Conservation (phyloP, 2,329 filamentous ascomycete species). For the Huntiella bhutanensis region DNA sequence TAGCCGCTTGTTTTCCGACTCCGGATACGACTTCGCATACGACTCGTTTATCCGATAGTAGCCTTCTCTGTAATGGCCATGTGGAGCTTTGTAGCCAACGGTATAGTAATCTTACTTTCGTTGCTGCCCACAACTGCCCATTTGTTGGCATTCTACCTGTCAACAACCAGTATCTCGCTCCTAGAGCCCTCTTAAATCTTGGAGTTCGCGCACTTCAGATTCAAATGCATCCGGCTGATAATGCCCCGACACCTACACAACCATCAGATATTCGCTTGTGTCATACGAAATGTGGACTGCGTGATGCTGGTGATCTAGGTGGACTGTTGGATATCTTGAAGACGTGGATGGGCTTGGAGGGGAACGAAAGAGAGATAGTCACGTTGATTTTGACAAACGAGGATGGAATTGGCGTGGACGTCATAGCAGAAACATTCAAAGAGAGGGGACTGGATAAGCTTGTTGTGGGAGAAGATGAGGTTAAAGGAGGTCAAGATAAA, state of each 20-base stretch:
- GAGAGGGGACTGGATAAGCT: conserved; percentile 35
- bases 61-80: conserved; percentile 34
- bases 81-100: conserved; percentile 32
- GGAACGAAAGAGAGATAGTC: conserved; percentile 40
- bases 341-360: conserved; percentile 32
- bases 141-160: conserved; percentile 37
- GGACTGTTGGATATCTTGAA: conserved; percentile 38
- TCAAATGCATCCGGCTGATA: conserved; percentile 38
- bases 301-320: conserved; percentile 38
- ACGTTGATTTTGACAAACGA: conserved; percentile 44
- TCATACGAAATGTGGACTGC: conserved; percentile 41
- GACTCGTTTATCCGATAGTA: too few relatives aligned
- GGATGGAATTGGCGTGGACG: conserved; percentile 34
- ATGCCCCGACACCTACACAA: conserved; percentile 13
- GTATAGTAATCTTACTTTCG: conserved; percentile 41
- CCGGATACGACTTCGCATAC: too few relatives aligned
- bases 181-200: conserved; percentile 36
- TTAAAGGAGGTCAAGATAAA: conserved; percentile 24
- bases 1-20: too few relatives aligned
- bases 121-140: conserved; percentile 46
- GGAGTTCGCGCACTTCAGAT: conserved; percentile 47
- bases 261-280: conserved; percentile 32
- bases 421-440: conserved; percentile 35
- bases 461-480: conserved; percentile 25
- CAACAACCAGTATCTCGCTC: conserved; percentile 41